Evolutionary conservation across 495 filamentous ascomycete species (phyloP).

Genomic region (Pseudoneurospora amorphoporcata): DNA sequence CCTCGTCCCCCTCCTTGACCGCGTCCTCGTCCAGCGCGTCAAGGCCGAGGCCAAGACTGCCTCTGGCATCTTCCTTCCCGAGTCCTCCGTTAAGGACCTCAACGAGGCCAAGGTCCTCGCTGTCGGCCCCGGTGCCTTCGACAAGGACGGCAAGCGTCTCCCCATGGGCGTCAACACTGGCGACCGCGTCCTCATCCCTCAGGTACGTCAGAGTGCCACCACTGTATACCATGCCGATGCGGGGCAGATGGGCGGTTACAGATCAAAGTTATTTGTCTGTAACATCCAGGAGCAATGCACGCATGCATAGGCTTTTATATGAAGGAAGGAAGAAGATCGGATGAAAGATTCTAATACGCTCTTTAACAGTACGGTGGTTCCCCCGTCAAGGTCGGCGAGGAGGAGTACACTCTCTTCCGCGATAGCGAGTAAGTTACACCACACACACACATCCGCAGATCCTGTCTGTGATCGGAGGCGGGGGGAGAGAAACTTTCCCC

Average conservation of each 20-base stretch:
- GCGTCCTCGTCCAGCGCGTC: slow-evolving; percentile 94
- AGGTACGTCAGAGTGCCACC: slow-evolving; percentile 48
- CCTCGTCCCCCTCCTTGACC: slow-evolving; percentile 94
- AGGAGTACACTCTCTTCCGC: slow-evolving; percentile 91
- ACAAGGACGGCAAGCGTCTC: slow-evolving; percentile 79
- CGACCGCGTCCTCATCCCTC: slow-evolving; percentile 93
- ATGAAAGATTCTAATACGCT: slow-evolving; percentile 20
- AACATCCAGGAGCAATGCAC: background rate
- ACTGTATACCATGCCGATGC: background rate
- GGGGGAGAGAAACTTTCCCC: background rate
- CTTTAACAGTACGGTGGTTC: slow-evolving; percentile 75
- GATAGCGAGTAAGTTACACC: slow-evolving; percentile 76
- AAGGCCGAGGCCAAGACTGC: slow-evolving; percentile 96
- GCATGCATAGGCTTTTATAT: background rate
- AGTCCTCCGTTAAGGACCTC: slow-evolving; percentile 93
- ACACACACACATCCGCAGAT: background rate
- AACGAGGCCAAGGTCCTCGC: slow-evolving; percentile 95
- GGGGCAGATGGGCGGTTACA: background rate
- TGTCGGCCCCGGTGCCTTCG: slow-evolving; percentile 78
- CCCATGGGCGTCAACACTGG: slow-evolving; percentile 69
- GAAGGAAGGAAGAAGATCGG: background rate
- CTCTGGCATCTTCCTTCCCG: slow-evolving; percentile 91
- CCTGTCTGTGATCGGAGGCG: background rate
- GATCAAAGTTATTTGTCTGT: slow-evolving; percentile 4
- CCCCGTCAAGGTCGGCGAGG: slow-evolving; percentile 92